Percentiles rank a stretch among this genome's conserved stretches.
These are phyloP conservation scores for Pseudogymnoascus sp. DNA, from an alignment of 2,329 filamentous ascomycete genomes.

Conservation along the genomic window DNA sequence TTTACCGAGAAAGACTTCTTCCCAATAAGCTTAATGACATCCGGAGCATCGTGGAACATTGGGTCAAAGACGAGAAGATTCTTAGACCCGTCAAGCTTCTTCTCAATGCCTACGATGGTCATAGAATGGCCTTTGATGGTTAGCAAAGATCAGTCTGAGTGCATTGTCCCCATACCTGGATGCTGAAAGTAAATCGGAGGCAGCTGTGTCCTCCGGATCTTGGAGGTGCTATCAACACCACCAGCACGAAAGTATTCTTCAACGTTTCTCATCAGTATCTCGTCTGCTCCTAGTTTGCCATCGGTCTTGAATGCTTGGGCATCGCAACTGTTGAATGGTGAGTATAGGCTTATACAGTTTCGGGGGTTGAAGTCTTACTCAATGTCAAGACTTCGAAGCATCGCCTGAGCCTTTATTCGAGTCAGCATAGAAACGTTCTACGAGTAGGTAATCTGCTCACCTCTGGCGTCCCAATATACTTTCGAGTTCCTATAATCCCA, in stretches of 20 bases:
- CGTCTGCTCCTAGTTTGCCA: slow-evolving; percentile 27
- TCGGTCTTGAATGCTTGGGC: slow-evolving; percentile 50
- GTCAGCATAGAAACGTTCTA: slow-evolving; percentile 8
- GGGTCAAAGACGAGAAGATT: slow-evolving; percentile 86
- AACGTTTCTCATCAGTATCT: slow-evolving; percentile 55
- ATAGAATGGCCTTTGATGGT: slow-evolving; percentile 67
- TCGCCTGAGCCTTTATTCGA: slow-evolving; percentile 58
- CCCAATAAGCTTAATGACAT: slow-evolving; percentile 52
- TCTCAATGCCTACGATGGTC: slow-evolving; percentile 81
- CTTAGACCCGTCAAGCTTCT: slow-evolving; percentile 50
- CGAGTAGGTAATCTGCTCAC: slow-evolving; percentile 35
- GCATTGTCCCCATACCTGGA: slow-evolving; percentile 41
- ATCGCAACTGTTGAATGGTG: slow-evolving; percentile 42
- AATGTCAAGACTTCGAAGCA: slow-evolving; percentile 64
- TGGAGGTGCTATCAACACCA: slow-evolving; percentile 42
- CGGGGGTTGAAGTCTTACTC: slow-evolving; percentile 37
- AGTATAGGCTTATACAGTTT: neutral
- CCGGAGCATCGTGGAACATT: slow-evolving; percentile 62
- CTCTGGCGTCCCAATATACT: slow-evolving; percentile 92
- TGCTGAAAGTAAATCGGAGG: slow-evolving; percentile 90
- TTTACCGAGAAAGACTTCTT: slow-evolving; percentile 37
- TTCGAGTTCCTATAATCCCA: slow-evolving; percentile 77
- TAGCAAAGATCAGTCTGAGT: neutral
- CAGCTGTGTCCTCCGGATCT: slow-evolving; percentile 62
- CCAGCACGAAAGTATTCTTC: slow-evolving; percentile 67